phyloP scores from a whole-genome alignment of 371 early-diverging fungal genomes.

The Neoconidiobolus thromboides region DNA sequence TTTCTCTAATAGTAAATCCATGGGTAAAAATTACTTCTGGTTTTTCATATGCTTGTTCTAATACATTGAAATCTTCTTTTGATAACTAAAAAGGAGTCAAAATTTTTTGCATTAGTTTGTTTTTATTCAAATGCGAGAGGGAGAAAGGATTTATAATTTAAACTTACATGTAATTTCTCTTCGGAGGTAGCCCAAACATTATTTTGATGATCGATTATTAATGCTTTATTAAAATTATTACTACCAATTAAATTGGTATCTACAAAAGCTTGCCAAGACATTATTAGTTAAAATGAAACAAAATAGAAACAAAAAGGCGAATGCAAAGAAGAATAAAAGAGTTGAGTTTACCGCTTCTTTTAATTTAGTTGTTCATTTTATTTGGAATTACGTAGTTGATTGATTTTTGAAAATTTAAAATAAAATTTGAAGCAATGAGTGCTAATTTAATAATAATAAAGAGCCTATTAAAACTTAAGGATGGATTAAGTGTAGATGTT shows the following conservation, averaged over 20 bases:
- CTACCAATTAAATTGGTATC: conserved; percentile 4
- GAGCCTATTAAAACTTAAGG: too few species aligned
- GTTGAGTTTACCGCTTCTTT: too few species aligned
- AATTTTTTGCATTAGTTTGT: too few species aligned
- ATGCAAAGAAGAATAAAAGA: too few species aligned
- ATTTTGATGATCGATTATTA: background rate
- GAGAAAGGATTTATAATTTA: background rate
- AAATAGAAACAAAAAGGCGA: too few species aligned
- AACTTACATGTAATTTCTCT: conserved; percentile 1
- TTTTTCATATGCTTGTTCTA: background rate
- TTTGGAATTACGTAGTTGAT: too few species aligned
- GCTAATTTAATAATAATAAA: too few species aligned
- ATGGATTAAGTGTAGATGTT: too few species aligned
- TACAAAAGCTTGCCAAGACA: conserved; percentile 7
- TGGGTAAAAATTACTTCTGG: background rate
- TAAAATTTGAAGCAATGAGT: too few species aligned
- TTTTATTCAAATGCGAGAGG: too few species aligned
- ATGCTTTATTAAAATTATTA: background rate
- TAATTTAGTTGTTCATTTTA: too few species aligned
- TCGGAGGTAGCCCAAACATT: conserved; percentile 1
- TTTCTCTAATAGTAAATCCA: background rate
- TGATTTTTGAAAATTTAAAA: too few species aligned
- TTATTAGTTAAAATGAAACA: background rate
- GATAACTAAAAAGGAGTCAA: background rate
- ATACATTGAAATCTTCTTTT: background rate